A percentile compares a stretch with the other conserved stretches of the same genome.
These are phyloP conservation scores for Venturia oleaginea DNA, from an alignment of 2,329 filamentous ascomycete species.

Conservation along the genomic window DNA sequence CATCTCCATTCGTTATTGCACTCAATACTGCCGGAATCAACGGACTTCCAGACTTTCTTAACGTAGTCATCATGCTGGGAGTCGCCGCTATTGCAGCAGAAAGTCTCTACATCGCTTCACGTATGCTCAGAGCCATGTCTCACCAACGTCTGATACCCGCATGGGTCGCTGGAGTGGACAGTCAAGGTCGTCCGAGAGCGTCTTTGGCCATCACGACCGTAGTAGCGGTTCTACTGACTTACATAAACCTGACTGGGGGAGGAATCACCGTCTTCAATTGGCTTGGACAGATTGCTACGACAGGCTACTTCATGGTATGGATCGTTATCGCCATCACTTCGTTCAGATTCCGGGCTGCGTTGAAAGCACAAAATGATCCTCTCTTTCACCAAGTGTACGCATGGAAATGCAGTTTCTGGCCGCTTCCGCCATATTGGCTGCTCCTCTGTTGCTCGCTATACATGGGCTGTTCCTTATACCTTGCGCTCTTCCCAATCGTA, in stretches of 20 bases:
- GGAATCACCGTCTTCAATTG: slow-evolving; percentile 22
- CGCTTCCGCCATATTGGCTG: no score
- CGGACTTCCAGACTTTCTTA: slow-evolving; percentile 25
- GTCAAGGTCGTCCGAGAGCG: slow-evolving; percentile 23
- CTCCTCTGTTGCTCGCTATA: no score
- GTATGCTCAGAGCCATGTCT: slow-evolving; percentile 25
- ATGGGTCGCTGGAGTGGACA: slow-evolving; percentile 23
- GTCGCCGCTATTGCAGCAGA: slow-evolving; percentile 26
- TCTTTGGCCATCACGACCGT: slow-evolving; percentile 23
- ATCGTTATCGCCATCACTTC: slow-evolving; percentile 26
- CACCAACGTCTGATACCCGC: slow-evolving; percentile 18
- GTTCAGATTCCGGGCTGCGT: slow-evolving; percentile 24
- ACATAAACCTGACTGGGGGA: slow-evolving; percentile 23
- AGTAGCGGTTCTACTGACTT: slow-evolving; percentile 22
- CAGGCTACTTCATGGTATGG: slow-evolving; percentile 28
- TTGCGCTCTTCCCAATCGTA: no score
- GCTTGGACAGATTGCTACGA: slow-evolving; percentile 23
- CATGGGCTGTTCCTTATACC: no score
- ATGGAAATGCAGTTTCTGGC: slow-evolving; percentile 24
- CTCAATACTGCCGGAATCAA: slow-evolving; percentile 24
- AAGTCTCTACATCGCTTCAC: slow-evolving; percentile 25
- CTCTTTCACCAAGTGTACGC: slow-evolving; percentile 23
- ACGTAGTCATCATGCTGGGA: slow-evolving; percentile 25
- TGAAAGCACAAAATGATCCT: slow-evolving; percentile 21
- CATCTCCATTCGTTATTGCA: slow-evolving; percentile 21